Base-by-base conservation (phyloP, 768 basidiomycete species). In the Amanita pseudoporphyria region DNA sequence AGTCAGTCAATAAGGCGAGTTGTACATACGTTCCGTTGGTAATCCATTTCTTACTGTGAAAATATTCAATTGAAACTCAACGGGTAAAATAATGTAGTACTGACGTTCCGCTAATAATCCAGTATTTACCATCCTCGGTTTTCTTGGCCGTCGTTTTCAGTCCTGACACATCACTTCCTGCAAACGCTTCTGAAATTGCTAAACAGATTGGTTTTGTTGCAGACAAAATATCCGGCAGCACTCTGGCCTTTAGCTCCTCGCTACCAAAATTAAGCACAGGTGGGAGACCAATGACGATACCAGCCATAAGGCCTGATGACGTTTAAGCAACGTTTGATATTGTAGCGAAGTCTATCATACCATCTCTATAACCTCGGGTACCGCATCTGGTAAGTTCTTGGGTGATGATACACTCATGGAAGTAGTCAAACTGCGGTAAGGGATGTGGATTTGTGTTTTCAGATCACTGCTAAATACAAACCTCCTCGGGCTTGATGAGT, bases 171-270 rank as follows among this genome's bases (percentile, higher is more conserved):
- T 95, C 91, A 55, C 79, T 82, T 46, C 86, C 90, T 2, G 89
- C 90, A 52, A 85, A 87, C 0, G 91, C 89, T 64, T 96, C 92
- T 30, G 85, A 84, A 52, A 94, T 88, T 35, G 92, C 92, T 13
- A 94, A 70, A 53, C 81, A 85, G 54, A 94, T 87, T 56, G 78
- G 81, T 67, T 84, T 88, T 68, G 82, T 77, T 18, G 82, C 84
- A 41, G 76, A 69, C 30, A 90, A 68, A 2, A 87, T 74, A 49
- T 86, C 84, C 9, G 78, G 77, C 10, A 85, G 59, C 53, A 83
- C 69, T 59, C 69, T 76, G 16, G 70, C 67, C 60, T 71, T 75
- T 40, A 77, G 65, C 40, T 73, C 79, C 2, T 75, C 73, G 28
- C 68, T 74, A 6, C 79, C 91, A 59, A 91, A 95, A 67, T 92